A percentile compares a stretch with the other conserved stretches of the same genome.
Evolutionary conservation across 1,284 basidiomycete species (phyloP).

Genomic region (Volvariella volvacea): DNA sequence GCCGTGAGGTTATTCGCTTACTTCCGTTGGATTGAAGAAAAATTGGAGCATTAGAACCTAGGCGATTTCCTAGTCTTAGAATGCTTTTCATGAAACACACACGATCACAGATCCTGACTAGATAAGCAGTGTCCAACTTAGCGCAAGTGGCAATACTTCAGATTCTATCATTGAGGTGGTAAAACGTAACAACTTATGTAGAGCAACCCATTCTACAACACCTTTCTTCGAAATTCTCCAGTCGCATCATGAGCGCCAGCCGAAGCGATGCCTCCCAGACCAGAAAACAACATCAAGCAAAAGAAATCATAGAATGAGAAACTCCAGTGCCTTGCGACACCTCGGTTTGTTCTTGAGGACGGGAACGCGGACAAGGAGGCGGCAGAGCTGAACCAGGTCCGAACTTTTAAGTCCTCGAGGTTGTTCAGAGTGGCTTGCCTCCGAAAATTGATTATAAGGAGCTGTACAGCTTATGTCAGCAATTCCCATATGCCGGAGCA

Average conservation of each 20-base stretch:
- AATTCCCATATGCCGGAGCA: not conserved
- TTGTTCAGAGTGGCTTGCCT: constrained; percentile 39
- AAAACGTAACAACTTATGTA: no score
- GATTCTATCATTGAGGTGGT: no score
- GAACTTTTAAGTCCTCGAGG: constrained; percentile 82
- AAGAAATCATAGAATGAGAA: constrained; percentile 25
- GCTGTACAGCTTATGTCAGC: not conserved
- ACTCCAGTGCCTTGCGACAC: constrained; percentile 26
- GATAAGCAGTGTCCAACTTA: no score
- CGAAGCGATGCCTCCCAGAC: constrained; percentile 51
- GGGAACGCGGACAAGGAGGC: constrained; percentile 86
- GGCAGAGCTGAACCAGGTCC: constrained; percentile 71
- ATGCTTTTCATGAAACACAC: no score
- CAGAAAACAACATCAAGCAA: constrained; percentile 33
- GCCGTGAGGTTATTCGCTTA: no score
- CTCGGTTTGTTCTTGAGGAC: constrained; percentile 64
- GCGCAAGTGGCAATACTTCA: no score
- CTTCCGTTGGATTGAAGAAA: no score
- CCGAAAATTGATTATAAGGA: not conserved
- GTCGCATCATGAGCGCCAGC: constrained; percentile 35
- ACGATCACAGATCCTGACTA: no score
- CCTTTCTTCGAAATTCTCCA: constrained; percentile 17
- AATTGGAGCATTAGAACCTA: no score
- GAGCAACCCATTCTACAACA: no score
- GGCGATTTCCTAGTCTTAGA: no score